Base-by-base conservation (phyloP, 352 stramenopile genomes). In the Pelagophyceae sp. region DNA sequence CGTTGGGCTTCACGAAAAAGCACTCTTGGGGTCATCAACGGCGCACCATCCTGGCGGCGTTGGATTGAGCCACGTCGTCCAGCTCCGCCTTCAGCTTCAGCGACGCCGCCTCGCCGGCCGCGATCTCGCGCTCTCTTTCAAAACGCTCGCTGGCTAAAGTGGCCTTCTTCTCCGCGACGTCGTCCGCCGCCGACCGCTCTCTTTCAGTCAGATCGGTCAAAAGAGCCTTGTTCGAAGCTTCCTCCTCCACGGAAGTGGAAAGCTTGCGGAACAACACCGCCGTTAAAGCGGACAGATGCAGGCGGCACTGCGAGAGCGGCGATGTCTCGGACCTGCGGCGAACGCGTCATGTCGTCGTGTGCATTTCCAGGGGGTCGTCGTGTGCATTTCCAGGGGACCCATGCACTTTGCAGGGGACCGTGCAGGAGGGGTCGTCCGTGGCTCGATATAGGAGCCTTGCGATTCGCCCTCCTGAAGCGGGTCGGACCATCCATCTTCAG, bases 211-310 rank as follows among this genome's bases (percentile, higher is more conserved):
- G 67, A 19, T 74, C 67, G 58, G 20, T 11, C 35, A 51, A 11
- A 33, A 74, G 51, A 3, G 6, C 5, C 5, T 3, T 11, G 25
- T 74, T 58, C 3, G 67, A 6, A 0, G 33, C 1, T 3, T 58
- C n/a, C n/a, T 74, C 67, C 31, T 74, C 67, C 33, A 74, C 67
- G 5, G 67, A 60, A 0, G 67, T 74, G 0, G 67, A 74, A 19
- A 74, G 67, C 15, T 27, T 11, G 5, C 67, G 67, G 33, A 58
- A 74, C 2, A 35, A 20, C 15, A 74, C 29, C 0, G 33, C 67
- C 31, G 67, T 74, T 23, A 74, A 58, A 27, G 51, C 38, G 31
- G 67, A 51, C 11, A 74, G 38, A 11, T 35, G 58, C 35, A 11
- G 45, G 45, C 45, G 45, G 45, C 45, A 54, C 23, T 54, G 11